Base-by-base conservation (phyloP, 129 eudicot species). In the Arctium minus region DNA sequence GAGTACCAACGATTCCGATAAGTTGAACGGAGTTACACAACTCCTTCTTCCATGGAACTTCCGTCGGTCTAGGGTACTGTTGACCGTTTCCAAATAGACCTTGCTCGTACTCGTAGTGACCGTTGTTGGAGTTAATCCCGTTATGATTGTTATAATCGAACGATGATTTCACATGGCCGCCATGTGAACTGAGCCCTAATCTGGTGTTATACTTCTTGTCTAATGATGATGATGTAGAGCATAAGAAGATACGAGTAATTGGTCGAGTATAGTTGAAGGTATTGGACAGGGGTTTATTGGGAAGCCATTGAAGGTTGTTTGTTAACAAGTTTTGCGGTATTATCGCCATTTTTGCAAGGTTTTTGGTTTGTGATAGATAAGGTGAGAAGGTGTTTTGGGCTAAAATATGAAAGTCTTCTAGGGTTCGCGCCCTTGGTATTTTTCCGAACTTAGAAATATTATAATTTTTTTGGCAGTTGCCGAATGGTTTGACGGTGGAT, bases 1-100 rank as follows among this genome's bases (percentile, higher is more conserved):
- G 85, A 22, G 91, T 79, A 4, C 87, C 97, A 32, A 96, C 92
- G 9, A 27, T 85, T 50, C 99, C 99, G 8, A 96, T 96, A 1
- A 96, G 89, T 76, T 92, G 97, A 42, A 95, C 94, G 64, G 79
- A 60, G 39, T 92, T 95, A 74, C 90, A 91, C 37, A 91, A 39
- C 80, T 95, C 97, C 73, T 91, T 95, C 83, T 85, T 91, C 98
- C 98, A 95, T 81, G 80, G 88, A 50, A 95, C 84, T 79, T 92
- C 98, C 1, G 88, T 22, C 1, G 98, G 98, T 72, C 88, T 82
- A 13, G 94, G 92, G 79, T 88, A 91, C 79, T 73, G 85, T 0
- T 83, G 85, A 1, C 81, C 48, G 56, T 13, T 84, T 40, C 80
- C 87, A 6, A 42, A n/a, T 73, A 84, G 79, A 36, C 77, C 87